These are phyloP conservation scores for Mortierella sp. DNA, from an alignment of 371 early-diverging fungal genomes.

Conservation along the genomic window DNA sequence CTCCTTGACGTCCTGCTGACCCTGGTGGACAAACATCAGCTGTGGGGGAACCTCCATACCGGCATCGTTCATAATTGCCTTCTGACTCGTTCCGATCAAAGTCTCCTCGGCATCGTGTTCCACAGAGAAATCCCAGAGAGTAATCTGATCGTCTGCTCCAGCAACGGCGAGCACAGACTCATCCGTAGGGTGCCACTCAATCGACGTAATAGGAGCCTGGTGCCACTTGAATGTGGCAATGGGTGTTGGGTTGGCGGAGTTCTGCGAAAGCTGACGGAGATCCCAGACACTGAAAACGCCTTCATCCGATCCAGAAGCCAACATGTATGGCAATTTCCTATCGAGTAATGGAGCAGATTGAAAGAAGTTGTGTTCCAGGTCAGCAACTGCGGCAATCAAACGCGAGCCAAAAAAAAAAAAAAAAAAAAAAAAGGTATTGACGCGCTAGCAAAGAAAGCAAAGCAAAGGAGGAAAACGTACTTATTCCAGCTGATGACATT, in stretches of 20 bases:
- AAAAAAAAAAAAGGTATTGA: background rate
- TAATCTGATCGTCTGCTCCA: slow-evolving; percentile 96
- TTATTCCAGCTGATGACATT: slow-evolving; percentile 98
- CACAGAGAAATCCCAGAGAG: slow-evolving; percentile 98
- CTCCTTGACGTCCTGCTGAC: slow-evolving; percentile 95
- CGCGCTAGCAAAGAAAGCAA: slow-evolving; percentile 10
- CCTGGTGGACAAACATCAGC: slow-evolving; percentile 96
- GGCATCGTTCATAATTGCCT: slow-evolving; percentile 82
- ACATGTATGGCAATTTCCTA: slow-evolving; percentile 79
- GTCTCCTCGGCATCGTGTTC: slow-evolving; percentile 96
- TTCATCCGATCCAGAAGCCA: slow-evolving; percentile 96
- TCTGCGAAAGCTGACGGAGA: slow-evolving; percentile 73
- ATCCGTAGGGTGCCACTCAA: slow-evolving; percentile 97
- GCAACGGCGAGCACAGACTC: slow-evolving; percentile 93
- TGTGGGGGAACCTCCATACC: slow-evolving; percentile 94
- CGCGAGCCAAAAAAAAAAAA: too few species aligned
- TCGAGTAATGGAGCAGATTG: background rate
- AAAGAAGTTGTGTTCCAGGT: background rate
- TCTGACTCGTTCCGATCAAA: slow-evolving; percentile 58
- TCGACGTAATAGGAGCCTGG: slow-evolving; percentile 91
- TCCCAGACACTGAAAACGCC: slow-evolving; percentile 97
- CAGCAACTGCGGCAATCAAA: background rate
- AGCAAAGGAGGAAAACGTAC: slow-evolving; percentile 53
- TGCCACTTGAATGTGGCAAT: slow-evolving; percentile 99
- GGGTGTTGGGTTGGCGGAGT: slow-evolving; percentile 75